Evolutionary conservation across 192 early-diverging fungal genomes (phyloP).

Genomic region (Gorgonomyces haynaldii): DNA sequence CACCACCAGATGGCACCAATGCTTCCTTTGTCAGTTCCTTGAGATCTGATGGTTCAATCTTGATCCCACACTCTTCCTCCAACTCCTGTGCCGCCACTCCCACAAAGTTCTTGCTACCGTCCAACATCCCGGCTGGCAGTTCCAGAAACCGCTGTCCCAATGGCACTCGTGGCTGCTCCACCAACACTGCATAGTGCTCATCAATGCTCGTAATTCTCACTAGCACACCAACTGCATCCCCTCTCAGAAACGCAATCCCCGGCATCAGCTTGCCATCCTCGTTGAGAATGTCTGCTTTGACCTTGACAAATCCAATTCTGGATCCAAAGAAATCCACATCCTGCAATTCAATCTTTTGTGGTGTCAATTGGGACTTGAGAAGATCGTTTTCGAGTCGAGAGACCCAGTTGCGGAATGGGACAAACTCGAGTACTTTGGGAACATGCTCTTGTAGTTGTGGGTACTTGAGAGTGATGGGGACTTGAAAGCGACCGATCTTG

Average conservation of each 20-base stretch:
- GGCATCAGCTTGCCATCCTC: conserved; percentile 47
- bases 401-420: conserved; percentile 4
- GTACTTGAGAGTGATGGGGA: conserved; percentile 3
- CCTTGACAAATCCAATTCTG: conserved; percentile 67
- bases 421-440: background rate
- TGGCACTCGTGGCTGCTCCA: conserved; percentile 62
- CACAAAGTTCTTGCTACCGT: conserved; percentile 58
- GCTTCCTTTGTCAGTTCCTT: conserved; percentile 49
- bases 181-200: conserved; percentile 51
- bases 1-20: conserved; percentile 65
- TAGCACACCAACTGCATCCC: conserved; percentile 60
- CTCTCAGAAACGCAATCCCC: conserved; percentile 72
- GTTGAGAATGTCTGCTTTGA: conserved; percentile 40
- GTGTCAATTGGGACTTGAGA: background rate
- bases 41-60: conserved; percentile 45
- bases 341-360: conserved; percentile 41
- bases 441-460: background rate
- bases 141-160: conserved; percentile 53
- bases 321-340: conserved; percentile 61
- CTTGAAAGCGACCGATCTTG: background rate
- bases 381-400: background rate
- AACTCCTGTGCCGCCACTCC: conserved; percentile 70
- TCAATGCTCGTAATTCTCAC: conserved; percentile 43
- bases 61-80: conserved; percentile 70
- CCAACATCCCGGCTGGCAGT: conserved; percentile 80